phyloP scores from a whole-genome alignment of 306 rosid genomes.

The Cucurbita pepo region DNA sequence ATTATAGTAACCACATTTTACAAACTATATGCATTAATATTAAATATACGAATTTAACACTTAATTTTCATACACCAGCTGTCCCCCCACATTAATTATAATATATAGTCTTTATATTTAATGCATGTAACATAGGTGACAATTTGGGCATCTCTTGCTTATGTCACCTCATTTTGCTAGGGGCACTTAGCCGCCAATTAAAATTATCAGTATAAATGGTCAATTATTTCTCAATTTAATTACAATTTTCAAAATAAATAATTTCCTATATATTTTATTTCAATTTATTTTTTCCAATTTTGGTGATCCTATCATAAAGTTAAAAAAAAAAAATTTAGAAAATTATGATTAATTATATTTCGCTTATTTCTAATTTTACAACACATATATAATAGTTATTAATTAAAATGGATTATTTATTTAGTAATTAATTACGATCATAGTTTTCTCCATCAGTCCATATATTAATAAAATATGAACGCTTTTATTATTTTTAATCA shows the following conservation, averaged over 20 bases:
- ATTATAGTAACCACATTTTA: neutral
- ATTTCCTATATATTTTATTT: neutral
- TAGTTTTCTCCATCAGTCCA: no score
- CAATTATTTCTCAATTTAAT: no score
- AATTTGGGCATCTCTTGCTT: conserved; percentile 8
- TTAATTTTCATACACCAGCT: neutral
- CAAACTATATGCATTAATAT: neutral
- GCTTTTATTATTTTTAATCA: no score
- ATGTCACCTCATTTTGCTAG: neutral
- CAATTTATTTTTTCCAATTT: no score
- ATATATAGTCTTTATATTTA: neutral
- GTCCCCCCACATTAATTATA: neutral
- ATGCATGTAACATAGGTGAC: conserved; percentile 7
- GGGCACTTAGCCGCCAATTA: neutral
- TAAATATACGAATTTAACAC: neutral
- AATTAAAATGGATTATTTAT: neutral
- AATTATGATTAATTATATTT: no score
- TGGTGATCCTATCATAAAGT: no score
- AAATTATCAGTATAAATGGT: neutral
- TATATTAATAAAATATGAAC: no score
- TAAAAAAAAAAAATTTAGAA: no score
- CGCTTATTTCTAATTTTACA: no score
- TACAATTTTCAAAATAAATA: no score
- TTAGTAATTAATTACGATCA: neutral
- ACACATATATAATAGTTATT: no score